These are phyloP conservation scores for Phyllosticta capitalensis DNA, from an alignment of 2,329 filamentous ascomycete species.

Conservation along the genomic window DNA sequence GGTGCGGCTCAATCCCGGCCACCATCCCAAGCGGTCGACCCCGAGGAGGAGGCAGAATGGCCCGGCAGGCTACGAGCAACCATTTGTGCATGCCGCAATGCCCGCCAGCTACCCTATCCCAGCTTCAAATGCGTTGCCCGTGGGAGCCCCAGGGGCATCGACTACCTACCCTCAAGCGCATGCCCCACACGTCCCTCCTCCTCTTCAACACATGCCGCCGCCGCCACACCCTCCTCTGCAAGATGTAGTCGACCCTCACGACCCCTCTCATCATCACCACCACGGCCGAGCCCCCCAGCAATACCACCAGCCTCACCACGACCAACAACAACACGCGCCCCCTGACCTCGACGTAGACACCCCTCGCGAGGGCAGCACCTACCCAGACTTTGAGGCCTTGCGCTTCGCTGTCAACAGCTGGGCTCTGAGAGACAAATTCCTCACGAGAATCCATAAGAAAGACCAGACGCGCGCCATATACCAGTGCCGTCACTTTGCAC, in stretches of 20 bases:
- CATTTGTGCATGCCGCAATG: conserved; percentile 9
- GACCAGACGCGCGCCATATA: conserved; percentile 13
- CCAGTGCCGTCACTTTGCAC: conserved; percentile 11
- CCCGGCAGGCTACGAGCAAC: conserved; percentile 7
- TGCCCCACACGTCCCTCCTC: conserved; percentile 4
- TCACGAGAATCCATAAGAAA: conserved; percentile 13
- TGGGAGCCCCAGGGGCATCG: not conserved
- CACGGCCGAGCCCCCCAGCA: not conserved
- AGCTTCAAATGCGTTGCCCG: not conserved
- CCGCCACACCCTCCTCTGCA: not conserved
- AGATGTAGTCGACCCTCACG: not conserved
- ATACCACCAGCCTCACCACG: conserved; percentile 4
- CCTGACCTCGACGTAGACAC: conserved; percentile 13
- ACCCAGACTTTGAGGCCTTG: conserved; percentile 12
- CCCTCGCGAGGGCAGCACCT: conserved; percentile 11
- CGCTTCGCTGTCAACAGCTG: conserved; percentile 14
- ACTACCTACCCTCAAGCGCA: not conserved
- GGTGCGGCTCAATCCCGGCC: conserved; percentile 9
- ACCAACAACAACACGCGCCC: conserved; percentile 8
- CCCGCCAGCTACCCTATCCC: conserved; percentile 4
- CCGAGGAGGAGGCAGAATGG: conserved; percentile 8
- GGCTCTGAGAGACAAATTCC: conserved; percentile 14
- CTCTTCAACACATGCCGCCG: not conserved
- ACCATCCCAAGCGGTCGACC: conserved; percentile 8
- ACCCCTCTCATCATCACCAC: conserved; percentile 7